Percentiles rank a stretch among this genome's conserved stretches.
Evolutionary conservation across 2,329 filamentous ascomycete genomes (phyloP).

Genomic region (Ophiocordyceps robertsii): DNA sequence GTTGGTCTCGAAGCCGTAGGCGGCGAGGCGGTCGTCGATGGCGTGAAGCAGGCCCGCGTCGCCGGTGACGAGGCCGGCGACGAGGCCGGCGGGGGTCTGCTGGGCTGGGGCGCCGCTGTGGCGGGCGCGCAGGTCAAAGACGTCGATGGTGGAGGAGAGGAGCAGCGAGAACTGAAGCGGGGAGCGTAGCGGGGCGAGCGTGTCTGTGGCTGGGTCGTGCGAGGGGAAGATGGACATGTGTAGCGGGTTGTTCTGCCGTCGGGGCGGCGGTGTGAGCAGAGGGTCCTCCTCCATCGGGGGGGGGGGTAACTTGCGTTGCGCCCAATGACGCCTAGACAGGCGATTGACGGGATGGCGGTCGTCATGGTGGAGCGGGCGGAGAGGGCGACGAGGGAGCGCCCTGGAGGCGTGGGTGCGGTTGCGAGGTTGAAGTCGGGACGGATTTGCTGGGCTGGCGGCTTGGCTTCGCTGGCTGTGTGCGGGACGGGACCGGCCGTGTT

Average conservation of each 20-base stretch:
- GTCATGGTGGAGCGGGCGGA: constrained; percentile 28
- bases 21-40: constrained; percentile 81
- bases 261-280: too few relatives aligned
- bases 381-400: constrained; percentile 1
- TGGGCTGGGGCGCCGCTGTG: constrained; percentile 22
- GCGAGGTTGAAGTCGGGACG: too few relatives aligned
- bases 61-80: constrained; percentile 45
- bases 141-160: constrained; percentile 80
- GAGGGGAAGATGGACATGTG: constrained; percentile 85
- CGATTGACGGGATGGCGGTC: constrained; percentile 62
- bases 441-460: too few relatives aligned
- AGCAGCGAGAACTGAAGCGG: constrained; percentile 86
- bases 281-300: neutral
- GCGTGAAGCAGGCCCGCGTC: constrained; percentile 88
- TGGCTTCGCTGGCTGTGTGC: too few relatives aligned
- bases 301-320: constrained; percentile 54
- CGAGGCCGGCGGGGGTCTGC: constrained; percentile 13
- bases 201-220: constrained; percentile 42
- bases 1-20: constrained; percentile 95
- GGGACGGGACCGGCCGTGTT: too few relatives aligned
- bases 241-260: constrained; percentile 75
- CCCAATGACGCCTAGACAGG: constrained; percentile 86
- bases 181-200: constrained; percentile 45
- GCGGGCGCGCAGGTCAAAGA: constrained; percentile 77
- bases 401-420: too few relatives aligned